Evolutionary conservation across 2,329 filamentous ascomycete species (phyloP).

Genomic region (Cytospora piceicola): DNA sequence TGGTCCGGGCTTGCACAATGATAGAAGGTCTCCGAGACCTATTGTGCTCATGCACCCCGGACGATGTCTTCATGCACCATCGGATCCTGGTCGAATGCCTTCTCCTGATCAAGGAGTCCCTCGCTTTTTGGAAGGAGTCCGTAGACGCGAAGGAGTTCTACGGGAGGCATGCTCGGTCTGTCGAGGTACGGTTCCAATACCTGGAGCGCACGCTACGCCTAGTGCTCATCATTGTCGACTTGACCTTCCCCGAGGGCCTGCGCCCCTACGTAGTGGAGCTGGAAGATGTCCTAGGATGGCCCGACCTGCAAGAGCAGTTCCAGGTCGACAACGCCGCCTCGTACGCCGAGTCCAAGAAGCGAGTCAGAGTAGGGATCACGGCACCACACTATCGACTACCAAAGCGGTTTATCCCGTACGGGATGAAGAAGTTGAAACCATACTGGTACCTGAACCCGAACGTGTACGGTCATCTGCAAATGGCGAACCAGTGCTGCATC

Average conservation of each 20-base stretch:
- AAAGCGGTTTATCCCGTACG: slow-evolving; percentile 15
- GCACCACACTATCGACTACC: slow-evolving; percentile 18
- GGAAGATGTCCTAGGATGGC: slow-evolving; percentile 6
- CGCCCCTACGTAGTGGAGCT: slow-evolving; percentile 21
- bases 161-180: slow-evolving; percentile 14
- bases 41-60: not conserved
- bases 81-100: slow-evolving; percentile 16
- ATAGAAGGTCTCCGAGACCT: slow-evolving; percentile 10
- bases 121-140: slow-evolving; percentile 25
- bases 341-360: slow-evolving; percentile 15
- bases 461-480: slow-evolving; percentile 25
- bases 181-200: slow-evolving; percentile 21
- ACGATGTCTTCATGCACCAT: slow-evolving; percentile 17
- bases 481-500: slow-evolving; percentile 21
- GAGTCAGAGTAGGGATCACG: slow-evolving; percentile 15
- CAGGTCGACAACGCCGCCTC: slow-evolving; percentile 25
- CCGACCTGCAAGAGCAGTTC: slow-evolving; percentile 16
- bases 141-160: slow-evolving; percentile 22
- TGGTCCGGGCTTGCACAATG: slow-evolving; percentile 18
- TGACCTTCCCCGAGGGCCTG: slow-evolving; percentile 25
- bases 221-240: slow-evolving; percentile 18
- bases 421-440: slow-evolving; percentile 16
- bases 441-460: slow-evolving; percentile 19
- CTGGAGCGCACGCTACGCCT: slow-evolving; percentile 18
- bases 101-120: slow-evolving; percentile 20